Conservation (phyloP, 306 rosid species). For the Macrotyloma uniflorum region DNA sequence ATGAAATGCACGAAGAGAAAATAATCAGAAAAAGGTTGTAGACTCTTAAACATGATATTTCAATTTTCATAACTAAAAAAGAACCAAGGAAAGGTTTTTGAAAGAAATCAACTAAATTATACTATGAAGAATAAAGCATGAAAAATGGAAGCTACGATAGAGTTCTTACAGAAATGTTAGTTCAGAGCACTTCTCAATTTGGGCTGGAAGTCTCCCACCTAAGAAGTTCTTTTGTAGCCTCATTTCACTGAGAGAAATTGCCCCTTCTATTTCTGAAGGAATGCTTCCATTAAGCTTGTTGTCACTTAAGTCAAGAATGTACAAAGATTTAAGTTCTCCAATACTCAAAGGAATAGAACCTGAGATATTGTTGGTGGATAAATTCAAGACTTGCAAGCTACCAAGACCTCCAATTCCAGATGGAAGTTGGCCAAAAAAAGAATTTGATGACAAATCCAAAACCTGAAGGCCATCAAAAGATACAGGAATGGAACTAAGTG, state of each 20-base stretch:
- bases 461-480: slow-evolving; percentile 64
- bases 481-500: slow-evolving; percentile 42
- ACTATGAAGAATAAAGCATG: slow-evolving; percentile 20
- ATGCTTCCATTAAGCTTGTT: slow-evolving; percentile 80
- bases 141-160: slow-evolving; percentile 11
- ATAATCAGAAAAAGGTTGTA: slow-evolving; percentile 33
- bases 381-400: slow-evolving; percentile 71
- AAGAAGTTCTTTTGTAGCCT: slow-evolving; percentile 78
- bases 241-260: slow-evolving; percentile 67
- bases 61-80: background rate
- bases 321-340: slow-evolving; percentile 65
- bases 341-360: slow-evolving; percentile 78
- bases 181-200: slow-evolving; percentile 67
- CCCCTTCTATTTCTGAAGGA: slow-evolving; percentile 77
- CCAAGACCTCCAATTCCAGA: slow-evolving; percentile 59
- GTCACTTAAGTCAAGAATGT: slow-evolving; percentile 70
- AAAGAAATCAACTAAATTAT: slow-evolving; percentile 7
- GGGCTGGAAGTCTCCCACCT: slow-evolving; percentile 73
- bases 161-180: slow-evolving; percentile 73
- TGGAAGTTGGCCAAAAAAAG: slow-evolving; percentile 64
- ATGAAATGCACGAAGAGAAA: slow-evolving; percentile 30
- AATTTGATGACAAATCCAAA: slow-evolving; percentile 84
- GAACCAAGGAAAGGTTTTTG: background rate
- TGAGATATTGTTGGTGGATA: slow-evolving; percentile 69
- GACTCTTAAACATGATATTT: background rate